Base-by-base conservation (phyloP, 768 basidiomycete species). In the Cystobasidiopsis lactophilus region DNA sequence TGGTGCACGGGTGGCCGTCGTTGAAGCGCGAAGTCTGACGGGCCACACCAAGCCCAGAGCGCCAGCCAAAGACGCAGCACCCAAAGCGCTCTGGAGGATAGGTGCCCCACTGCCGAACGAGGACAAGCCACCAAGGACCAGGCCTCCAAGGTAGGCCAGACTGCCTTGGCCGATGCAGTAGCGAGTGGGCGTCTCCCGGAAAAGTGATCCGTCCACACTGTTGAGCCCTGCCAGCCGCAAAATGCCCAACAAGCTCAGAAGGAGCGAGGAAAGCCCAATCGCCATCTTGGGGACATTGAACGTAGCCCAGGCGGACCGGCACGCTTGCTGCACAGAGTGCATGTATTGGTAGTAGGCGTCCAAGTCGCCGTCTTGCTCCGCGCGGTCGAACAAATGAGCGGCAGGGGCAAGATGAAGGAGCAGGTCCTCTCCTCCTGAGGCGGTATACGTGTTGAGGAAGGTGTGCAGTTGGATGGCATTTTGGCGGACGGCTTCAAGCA, bases 241-340 rank as follows among this genome's bases (percentile, higher is more conserved):
- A 10, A 40, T 30, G 26, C 18, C 49, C 4, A 37, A 30, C 21
- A 35, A 37, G 29, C n/a, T 37, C 18, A 53, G 53, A 2, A 39
- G 3, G 53, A 89, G 71, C 24, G 84, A 66, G 0, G 65, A 59
- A 10, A 91, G 66, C 0, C 91, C 93, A 26, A 80, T 68, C 3
- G 69, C 66, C 73, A 96, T 95, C 14, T 83, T 70, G 1, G 74
- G 60, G 2, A 79, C 70, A 58, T 86, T 83, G 71, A 98, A 96
- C 61, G 85, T 84, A 1, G 93, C 91, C 93, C 93, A 98, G 51
- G 95, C 76, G 13, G 74, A 66, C 5, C 89, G 79, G 62, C 89
- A 89, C 2, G 73, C 74, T 1, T 72, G 68, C 31, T 88, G 72
- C 4, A 81, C 76, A 16, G 71, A 64, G 9, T 77, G 71, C 13